phyloP scores from a whole-genome alignment of 2,329 filamentous ascomycete genomes.

The Cadophora sp. region DNA sequence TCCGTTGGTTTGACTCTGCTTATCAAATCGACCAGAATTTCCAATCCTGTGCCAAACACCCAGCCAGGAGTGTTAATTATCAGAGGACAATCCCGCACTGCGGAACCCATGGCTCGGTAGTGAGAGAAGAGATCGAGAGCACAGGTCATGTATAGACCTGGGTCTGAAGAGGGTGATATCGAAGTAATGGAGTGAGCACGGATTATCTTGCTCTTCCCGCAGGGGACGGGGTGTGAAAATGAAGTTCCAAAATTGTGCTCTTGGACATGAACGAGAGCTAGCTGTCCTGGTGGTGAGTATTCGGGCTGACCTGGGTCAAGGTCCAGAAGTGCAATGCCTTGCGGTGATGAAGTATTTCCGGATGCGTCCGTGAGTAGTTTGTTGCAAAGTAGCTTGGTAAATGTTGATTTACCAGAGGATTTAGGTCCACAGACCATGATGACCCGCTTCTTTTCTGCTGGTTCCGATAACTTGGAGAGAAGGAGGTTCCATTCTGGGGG shows the following conservation, averaged over 20 bases:
- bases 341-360: conserved; percentile 17
- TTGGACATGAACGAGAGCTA: conserved; percentile 69
- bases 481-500: conserved; percentile 65
- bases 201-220: conserved; percentile 51
- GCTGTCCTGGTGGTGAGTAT: conserved; percentile 71
- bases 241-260: conserved; percentile 69
- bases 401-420: conserved; percentile 78
- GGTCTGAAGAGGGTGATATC: conserved; percentile 68
- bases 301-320: conserved; percentile 81
- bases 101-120: conserved; percentile 55
- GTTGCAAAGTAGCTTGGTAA: conserved; percentile 71
- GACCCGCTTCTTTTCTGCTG: conserved; percentile 46
- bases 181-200: conserved; percentile 72
- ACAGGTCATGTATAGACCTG: conserved; percentile 70
- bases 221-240: conserved; percentile 64
- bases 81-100: conserved; percentile 58
- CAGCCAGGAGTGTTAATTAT: conserved; percentile 79
- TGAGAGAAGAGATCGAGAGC: conserved; percentile 66
- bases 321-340: conserved; percentile 64
- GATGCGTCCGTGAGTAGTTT: conserved; percentile 55
- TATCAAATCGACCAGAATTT: conserved; percentile 66
- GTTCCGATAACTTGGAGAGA: conserved; percentile 40
- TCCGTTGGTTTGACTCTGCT: conserved; percentile 61
- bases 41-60: conserved; percentile 73
- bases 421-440: conserved; percentile 74